phyloP scores from a whole-genome alignment of 2,329 filamentous ascomycete species.

The Esteya vermicola region DNA sequence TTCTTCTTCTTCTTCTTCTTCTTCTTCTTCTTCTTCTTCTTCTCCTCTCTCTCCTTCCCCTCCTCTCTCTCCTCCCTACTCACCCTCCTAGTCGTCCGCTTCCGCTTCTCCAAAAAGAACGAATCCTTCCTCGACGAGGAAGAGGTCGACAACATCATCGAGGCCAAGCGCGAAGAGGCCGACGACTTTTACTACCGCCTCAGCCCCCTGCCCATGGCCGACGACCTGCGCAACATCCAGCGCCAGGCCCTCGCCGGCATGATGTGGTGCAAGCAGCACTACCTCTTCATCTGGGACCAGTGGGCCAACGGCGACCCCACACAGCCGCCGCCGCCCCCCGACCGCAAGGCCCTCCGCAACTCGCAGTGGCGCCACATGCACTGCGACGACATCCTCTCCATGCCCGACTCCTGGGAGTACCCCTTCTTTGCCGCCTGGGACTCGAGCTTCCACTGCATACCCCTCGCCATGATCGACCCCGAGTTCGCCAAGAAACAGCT shows the following conservation, averaged over 20 bases:
- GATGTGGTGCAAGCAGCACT: conserved; percentile 98
- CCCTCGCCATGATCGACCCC: conserved; percentile 90
- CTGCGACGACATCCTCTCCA: conserved; percentile 87
- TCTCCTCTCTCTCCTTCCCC: conserved; percentile 3
- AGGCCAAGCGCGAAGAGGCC: conserved; percentile 73
- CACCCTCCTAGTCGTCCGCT: conserved; percentile 78
- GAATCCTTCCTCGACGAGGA: conserved; percentile 82
- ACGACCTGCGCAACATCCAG: conserved; percentile 89
- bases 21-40: conserved; percentile 32
- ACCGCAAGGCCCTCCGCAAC: conserved; percentile 71
- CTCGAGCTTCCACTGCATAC: conserved; percentile 92
- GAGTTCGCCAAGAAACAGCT: conserved; percentile 98
- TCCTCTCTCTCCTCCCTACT: too few species aligned
- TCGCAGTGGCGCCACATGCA: conserved; percentile 88
- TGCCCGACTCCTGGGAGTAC: conserved; percentile 98
- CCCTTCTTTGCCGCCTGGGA: conserved; percentile 98
- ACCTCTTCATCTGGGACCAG: conserved; percentile 93
- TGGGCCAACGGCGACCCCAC: conserved; percentile 91
- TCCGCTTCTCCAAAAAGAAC: conserved; percentile 65
- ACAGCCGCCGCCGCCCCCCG: conserved; percentile 72
- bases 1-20: conserved; percentile 9
- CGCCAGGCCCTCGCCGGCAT: conserved; percentile 89
- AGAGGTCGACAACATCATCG: conserved; percentile 78
- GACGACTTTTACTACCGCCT: conserved; percentile 94
- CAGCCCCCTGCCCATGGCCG: conserved; percentile 83